A percentile compares a stretch with the other conserved stretches of the same genome.
Conservation (phyloP, 78 protist genomes). For the Acrasis kona region DNA sequence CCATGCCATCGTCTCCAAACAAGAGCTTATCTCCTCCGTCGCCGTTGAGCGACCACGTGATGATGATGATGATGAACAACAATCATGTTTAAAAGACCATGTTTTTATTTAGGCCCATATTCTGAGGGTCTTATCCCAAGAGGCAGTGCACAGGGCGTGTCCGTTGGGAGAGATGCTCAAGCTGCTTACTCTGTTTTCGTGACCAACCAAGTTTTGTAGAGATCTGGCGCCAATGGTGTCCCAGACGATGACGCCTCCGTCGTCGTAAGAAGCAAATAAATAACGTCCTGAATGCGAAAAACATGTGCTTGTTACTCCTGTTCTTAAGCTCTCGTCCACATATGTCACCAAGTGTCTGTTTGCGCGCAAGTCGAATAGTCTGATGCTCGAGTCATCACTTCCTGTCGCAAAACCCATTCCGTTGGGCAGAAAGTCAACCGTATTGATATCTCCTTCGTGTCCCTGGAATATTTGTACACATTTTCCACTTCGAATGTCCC, state of each 20-base stretch:
- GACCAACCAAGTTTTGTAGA: constrained; percentile 61
- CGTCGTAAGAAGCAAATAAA: constrained; percentile 76
- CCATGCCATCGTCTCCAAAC: too few species aligned
- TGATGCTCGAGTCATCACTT: constrained; percentile 86
- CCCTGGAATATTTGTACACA: constrained; percentile 82
- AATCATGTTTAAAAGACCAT: too few species aligned
- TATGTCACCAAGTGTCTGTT: constrained; percentile 74
- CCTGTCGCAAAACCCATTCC: constrained; percentile 85
- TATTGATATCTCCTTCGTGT: constrained; percentile 90
- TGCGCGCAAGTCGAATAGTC: constrained; percentile 91
- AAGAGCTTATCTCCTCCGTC: too few species aligned
- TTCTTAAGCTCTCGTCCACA: constrained; percentile 50
- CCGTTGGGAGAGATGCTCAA: constrained; percentile 86
- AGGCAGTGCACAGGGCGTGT: constrained; percentile 89
- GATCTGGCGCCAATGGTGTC: constrained; percentile 81
- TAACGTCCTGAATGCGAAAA: constrained; percentile 55
- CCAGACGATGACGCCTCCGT: constrained; percentile 87
- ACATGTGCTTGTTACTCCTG: constrained; percentile 79
- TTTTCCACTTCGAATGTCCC: constrained; percentile 78
- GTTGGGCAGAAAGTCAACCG: constrained; percentile 66
- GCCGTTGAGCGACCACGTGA: too few species aligned
- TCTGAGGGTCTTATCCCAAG: constrained; percentile 82
- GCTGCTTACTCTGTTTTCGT: constrained; percentile 88
- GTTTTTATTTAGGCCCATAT: constrained; percentile 41
- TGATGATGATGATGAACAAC: too few species aligned